These are phyloP conservation scores for Geotrichum siamense DNA, from an alignment of 1,139 yeast genomes.

Conservation along the genomic window DNA sequence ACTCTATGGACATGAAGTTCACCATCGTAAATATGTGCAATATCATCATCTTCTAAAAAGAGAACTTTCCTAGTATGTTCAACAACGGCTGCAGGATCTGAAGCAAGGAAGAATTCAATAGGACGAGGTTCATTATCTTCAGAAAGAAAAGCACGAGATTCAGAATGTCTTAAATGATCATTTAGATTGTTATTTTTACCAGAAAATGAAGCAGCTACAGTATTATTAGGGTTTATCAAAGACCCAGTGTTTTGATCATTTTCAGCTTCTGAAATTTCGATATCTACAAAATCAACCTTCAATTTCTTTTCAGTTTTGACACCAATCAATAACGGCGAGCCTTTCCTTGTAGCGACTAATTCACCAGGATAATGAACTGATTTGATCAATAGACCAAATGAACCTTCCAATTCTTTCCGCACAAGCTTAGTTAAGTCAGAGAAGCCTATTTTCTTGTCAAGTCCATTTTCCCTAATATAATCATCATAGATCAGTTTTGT, in stretches of 20 bases:
- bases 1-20: slow-evolving; percentile 98
- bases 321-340: slow-evolving; percentile 95
- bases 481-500: slow-evolving; percentile 86
- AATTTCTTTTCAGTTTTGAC: slow-evolving; percentile 91
- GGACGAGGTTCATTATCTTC: slow-evolving; percentile 93
- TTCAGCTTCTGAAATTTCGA: slow-evolving; percentile 73
- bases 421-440: slow-evolving; percentile 90
- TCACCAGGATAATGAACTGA: slow-evolving; percentile 92
- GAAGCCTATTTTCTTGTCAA: slow-evolving; percentile 61
- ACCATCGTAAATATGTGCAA: slow-evolving; percentile 97
- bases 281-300: slow-evolving; percentile 97
- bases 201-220: slow-evolving; percentile 17
- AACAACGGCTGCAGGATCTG: slow-evolving; percentile 97
- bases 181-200: slow-evolving; percentile 20
- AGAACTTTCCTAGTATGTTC: slow-evolving; percentile 96
- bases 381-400: slow-evolving; percentile 91
- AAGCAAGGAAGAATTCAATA: slow-evolving; percentile 90
- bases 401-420: slow-evolving; percentile 89
- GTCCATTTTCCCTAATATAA: slow-evolving; percentile 29
- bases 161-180: slow-evolving; percentile 68
- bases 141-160: slow-evolving; percentile 84
- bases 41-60: slow-evolving; percentile 95
- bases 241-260: slow-evolving; percentile 17
- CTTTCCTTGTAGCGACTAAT: slow-evolving; percentile 95
- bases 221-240: slow-evolving; percentile 2